These are phyloP conservation scores for Penicillium sp. DNA, from an alignment of 2,329 filamentous ascomycete species.

Conservation along the genomic window DNA sequence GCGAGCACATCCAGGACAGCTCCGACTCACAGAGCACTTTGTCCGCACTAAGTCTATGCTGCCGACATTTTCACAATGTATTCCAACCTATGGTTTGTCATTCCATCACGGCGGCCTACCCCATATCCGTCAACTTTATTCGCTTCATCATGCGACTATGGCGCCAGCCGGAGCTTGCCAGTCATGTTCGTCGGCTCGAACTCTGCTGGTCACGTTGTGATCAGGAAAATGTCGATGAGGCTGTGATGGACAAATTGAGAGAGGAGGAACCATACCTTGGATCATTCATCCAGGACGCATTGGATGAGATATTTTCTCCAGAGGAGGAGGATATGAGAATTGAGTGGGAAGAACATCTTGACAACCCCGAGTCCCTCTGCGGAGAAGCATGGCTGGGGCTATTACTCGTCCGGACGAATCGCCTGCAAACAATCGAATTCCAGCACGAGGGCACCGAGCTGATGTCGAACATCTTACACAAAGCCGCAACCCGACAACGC, in stretches of 20 bases:
- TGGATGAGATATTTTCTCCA: neutral
- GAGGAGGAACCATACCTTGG: neutral
- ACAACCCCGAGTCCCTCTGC: neutral
- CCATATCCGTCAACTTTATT: neutral
- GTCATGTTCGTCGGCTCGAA: neutral
- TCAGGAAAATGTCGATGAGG: neutral
- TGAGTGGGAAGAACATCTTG: neutral
- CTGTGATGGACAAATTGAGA: neutral
- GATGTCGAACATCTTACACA: neutral
- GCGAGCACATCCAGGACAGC: neutral
- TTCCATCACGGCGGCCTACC: neutral
- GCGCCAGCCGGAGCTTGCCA: neutral
- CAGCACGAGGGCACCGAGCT: neutral
- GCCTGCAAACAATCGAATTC: neutral
- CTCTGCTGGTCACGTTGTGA: neutral
- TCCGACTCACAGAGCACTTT: neutral
- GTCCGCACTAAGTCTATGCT: neutral
- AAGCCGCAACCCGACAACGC: neutral
- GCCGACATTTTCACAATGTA: neutral
- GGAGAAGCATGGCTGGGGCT: neutral
- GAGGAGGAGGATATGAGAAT: neutral
- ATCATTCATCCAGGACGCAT: neutral
- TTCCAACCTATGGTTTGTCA: neutral
- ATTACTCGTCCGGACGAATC: neutral
- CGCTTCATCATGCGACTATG: neutral